Evolutionary conservation across 2,329 filamentous ascomycete genomes (phyloP).

Genomic region (Fusarium equiseti): DNA sequence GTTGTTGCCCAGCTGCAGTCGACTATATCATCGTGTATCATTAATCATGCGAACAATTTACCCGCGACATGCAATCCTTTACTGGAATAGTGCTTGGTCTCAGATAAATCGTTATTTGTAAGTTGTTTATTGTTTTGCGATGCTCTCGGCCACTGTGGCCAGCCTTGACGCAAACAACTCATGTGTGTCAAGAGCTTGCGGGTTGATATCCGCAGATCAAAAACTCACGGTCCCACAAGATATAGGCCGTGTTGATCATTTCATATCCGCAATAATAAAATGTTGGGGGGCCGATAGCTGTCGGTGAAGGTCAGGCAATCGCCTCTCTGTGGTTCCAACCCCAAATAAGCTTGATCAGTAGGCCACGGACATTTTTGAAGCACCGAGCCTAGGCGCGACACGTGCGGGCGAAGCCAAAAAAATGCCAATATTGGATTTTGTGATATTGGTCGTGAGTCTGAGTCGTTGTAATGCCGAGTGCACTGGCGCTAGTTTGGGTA

Average conservation of each 20-base stretch:
- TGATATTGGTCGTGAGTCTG: conserved; percentile 30
- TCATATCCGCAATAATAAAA: not conserved
- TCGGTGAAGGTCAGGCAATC: not conserved
- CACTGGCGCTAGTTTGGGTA: conserved; percentile 37
- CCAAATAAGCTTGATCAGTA: not conserved
- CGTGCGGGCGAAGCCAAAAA: conserved; percentile 3
- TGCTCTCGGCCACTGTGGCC: conserved; percentile 4
- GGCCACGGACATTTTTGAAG: not conserved
- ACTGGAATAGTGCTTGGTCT: not conserved
- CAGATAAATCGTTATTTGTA: not conserved
- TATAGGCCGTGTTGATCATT: conserved; percentile 16
- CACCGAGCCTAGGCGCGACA: conserved; percentile 10
- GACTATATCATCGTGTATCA: conserved; percentile 23
- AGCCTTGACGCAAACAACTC: conserved; percentile 12
- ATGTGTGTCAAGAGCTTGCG: not conserved
- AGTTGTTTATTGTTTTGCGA: not conserved
- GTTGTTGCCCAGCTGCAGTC: conserved; percentile 5
- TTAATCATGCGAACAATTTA: conserved; percentile 23
- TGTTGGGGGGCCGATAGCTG: not conserved
- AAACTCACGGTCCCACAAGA: not conserved
- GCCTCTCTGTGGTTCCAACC: not conserved
- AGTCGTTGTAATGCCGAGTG: conserved; percentile 9
- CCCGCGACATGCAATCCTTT: not conserved
- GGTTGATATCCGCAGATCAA: conserved; percentile 1
- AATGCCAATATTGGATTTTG: conserved; percentile 2